Evolutionary conservation across 257 asterid species (phyloP), one percentile per base, ranked within the genome.

Genomic region (Fraxinus excelsior): DNA sequence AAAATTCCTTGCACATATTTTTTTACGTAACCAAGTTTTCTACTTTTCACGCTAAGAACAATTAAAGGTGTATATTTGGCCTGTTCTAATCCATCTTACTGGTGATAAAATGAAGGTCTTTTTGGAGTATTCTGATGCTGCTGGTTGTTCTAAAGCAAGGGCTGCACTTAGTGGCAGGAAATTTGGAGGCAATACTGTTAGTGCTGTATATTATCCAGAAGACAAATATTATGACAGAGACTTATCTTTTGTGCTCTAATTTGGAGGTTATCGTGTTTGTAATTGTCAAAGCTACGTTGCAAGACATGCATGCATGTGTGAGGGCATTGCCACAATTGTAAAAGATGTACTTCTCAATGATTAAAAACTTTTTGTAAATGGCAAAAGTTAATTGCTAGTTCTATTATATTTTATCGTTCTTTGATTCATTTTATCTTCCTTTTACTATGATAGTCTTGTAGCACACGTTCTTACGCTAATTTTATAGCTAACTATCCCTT

Each of bases 181-280:
- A 86, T 90, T 90, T 18, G 92, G 94, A 74, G 94, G 94, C 75
- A 90, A 86, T 60, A 79, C 86, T 1, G 92, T 86, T 70, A 73
- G 78, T 67, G 91, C 91, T 65, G 66, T 85, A 37, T 90, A 84
- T 81, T 90, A 85, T 72, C 91, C 94, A 28, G 94, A 90, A 83
- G 94, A 88, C 74, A 86, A 85, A 79, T 90, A 80, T 78, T 79
- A 86, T 23, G 81, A 56, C 7, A 75, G 80, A 74, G 86, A 90
- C 56, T 66, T 1, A 44, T 66, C 18, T 66, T 28, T 65, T 75
- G 32, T 67, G 26, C 53, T 23, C 66, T 18, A 53, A 53, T 53
- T n/a, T 53, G 25, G 26, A 53, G 51, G 42, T 5, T 65, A 10
- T 75, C 2, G 49, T 75, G 79, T 42, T 75, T 66, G 73, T 44